phyloP scores from a whole-genome alignment of 2,329 filamentous ascomycete genomes.

The Lojkania enalia region DNA sequence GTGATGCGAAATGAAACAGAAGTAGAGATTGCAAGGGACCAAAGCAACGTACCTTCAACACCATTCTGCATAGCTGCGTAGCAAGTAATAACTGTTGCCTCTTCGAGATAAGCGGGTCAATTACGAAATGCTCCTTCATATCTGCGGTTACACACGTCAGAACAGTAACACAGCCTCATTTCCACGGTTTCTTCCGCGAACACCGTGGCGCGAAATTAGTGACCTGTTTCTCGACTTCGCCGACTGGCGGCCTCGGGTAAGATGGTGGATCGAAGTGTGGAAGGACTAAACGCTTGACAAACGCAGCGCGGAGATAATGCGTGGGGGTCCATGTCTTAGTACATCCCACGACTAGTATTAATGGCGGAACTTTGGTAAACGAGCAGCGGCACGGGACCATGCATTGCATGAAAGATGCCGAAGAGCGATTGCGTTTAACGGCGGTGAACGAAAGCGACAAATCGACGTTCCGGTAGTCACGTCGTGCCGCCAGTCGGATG shows the following conservation, averaged over 20 bases:
- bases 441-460: constrained; percentile 21
- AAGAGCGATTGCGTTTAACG: constrained; percentile 13
- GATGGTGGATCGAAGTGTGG: constrained; percentile 9
- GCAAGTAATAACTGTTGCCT: constrained; percentile 94
- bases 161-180: constrained; percentile 11
- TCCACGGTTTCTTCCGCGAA: constrained; percentile 4
- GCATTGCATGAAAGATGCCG: constrained; percentile 12
- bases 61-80: constrained; percentile 95
- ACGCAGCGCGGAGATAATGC: constrained; percentile 20
- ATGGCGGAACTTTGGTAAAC: constrained; percentile 14
- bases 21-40: constrained; percentile 12
- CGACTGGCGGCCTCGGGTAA: constrained; percentile 13
- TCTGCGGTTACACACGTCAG: constrained; percentile 55
- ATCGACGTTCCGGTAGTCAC: constrained; percentile 8
- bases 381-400: constrained; percentile 25
- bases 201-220: constrained; percentile 6
- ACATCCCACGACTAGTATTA: constrained; percentile 25
- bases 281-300: constrained; percentile 18
- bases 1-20: constrained; percentile 24
- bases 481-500: constrained; percentile 11
- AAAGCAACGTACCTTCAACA: constrained; percentile 56
- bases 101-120: constrained; percentile 97
- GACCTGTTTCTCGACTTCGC: constrained; percentile 14
- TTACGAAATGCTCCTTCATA: constrained; percentile 98
- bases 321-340: constrained; percentile 26